Base-by-base conservation (phyloP, 768 basidiomycete genomes). In the Pleurotus tuoliensis region DNA sequence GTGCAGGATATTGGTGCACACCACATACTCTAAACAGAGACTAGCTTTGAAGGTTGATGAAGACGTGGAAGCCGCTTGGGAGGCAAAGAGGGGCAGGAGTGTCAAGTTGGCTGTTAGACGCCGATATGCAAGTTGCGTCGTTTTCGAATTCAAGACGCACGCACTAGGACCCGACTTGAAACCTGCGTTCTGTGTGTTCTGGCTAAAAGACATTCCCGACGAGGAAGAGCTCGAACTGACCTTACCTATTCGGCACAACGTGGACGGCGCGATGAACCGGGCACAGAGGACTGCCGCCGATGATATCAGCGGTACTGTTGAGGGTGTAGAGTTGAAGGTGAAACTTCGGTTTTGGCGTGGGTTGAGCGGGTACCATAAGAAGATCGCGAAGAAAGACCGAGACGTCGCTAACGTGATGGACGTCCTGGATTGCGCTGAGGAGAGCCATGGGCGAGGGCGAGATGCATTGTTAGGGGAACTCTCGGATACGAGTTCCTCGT, bases 171-270 rank as follows among this genome's bases (percentile, higher is more conserved):
- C 65, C 2, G 76, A 78, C 45, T 57, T 58, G 18, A 73, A 70
- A 8, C 62, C 67, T 12, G 75, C 75, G 4, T 76, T 73, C 56
- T 61, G 69, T 9, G 71, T 69, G 13, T 56, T 78, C 0, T 79
- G 77, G 77, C 59, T 79, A 46, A 76, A 73, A 59, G 76, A 79
- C 50, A 62, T 79, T 1, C 67, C 67, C 0, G 76, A 77, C 55
- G 64, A 68, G 34, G 67, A 72, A 39, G 69, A 73, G 44, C 56
- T 69, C 11, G 58, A 50, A 3, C 20, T 73, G 13, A 46, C 60
- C 7, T 59, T 75, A 7, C 71, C 65, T 6, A 61, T 76, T 13
- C 57, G 59, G 13, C 61, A 59, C 47, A 72, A 70, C 44, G 58
- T 49, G 16, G 56, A 58, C 13, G 53, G 60, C 3, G 63, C 56